Percentiles rank a stretch among this genome's conserved stretches.
These are phyloP conservation scores for Geotrichum australiense DNA, from an alignment of 1,139 yeast species.

Conservation along the genomic window DNA sequence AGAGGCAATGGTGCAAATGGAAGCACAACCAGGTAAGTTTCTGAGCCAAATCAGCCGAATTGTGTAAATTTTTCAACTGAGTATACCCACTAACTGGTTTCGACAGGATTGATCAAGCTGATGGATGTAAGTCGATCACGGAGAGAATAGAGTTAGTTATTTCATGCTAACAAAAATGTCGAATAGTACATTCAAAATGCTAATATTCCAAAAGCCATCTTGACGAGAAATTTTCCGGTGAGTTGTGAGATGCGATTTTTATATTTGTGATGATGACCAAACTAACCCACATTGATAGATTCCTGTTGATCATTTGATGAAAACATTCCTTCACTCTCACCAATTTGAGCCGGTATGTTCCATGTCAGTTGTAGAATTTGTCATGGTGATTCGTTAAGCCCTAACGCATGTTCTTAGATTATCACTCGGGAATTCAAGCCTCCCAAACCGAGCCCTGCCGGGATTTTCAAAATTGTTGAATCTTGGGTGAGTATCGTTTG, in stretches of 20 bases:
- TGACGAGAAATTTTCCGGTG: conserved; percentile 50
- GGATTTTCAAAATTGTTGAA: conserved; percentile 47
- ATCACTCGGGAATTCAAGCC: conserved; percentile 57
- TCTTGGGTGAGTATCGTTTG: conserved; percentile 33
- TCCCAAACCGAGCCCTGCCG: conserved; percentile 59
- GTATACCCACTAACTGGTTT: not conserved
- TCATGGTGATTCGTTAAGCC: not conserved
- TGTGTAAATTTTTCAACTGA: not conserved
- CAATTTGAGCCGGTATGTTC: conserved; percentile 41
- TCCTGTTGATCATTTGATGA: conserved; percentile 46
- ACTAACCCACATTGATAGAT: conserved; percentile 22
- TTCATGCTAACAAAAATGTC: conserved; percentile 2
- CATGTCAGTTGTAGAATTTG: not conserved
- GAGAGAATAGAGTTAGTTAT: not conserved
- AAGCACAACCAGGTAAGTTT: conserved; percentile 44
- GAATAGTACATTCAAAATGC: conserved; percentile 33
- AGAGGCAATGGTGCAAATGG: conserved; percentile 52
- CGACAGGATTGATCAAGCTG: conserved; percentile 30
- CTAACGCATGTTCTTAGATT: conserved; percentile 19
- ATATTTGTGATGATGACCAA: not conserved
- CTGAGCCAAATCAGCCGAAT: not conserved
- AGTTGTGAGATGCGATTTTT: conserved; percentile 8
- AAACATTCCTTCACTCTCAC: conserved; percentile 39
- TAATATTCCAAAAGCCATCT: conserved; percentile 44
- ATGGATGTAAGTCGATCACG: conserved; percentile 26